These are phyloP conservation scores for Colletotrichum sp. DNA, from an alignment of 2,329 filamentous ascomycete species.

Conservation along the genomic window DNA sequence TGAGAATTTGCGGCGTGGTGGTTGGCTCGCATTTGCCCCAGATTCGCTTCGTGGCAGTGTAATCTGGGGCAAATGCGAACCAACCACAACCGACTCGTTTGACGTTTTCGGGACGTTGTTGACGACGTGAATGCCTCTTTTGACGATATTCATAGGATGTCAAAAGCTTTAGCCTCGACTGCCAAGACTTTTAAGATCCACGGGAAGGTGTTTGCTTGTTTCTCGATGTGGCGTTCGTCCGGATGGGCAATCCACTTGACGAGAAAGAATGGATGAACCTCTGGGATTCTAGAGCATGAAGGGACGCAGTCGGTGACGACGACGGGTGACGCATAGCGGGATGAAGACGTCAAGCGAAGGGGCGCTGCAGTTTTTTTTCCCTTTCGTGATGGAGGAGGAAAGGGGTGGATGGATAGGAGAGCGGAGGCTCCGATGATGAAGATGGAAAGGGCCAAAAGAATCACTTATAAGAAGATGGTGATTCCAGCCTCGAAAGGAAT, in stretches of 20 bases:
- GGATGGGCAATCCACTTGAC: neutral
- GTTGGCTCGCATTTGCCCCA: neutral
- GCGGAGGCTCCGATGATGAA: neutral
- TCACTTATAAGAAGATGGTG: neutral
- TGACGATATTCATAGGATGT: neutral
- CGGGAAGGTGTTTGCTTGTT: neutral
- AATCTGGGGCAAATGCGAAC: neutral
- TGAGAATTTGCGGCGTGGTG: neutral
- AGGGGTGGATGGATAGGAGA: neutral
- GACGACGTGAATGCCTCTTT: neutral
- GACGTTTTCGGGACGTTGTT: neutral
- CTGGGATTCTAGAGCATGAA: neutral
- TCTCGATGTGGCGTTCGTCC: neutral
- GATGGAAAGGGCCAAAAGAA: neutral
- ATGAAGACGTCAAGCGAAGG: neutral
- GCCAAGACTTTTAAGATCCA: neutral
- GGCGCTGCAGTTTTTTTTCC: neutral
- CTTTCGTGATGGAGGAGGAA: neutral
- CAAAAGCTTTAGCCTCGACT: neutral
- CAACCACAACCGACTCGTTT: neutral
- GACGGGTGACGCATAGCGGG: neutral
- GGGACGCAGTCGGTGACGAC: neutral
- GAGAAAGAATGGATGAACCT: neutral
- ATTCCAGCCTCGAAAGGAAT: neutral
- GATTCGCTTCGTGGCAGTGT: neutral